Conservation (phyloP, 331 rosid species). For the Quercus lobata region DNA sequence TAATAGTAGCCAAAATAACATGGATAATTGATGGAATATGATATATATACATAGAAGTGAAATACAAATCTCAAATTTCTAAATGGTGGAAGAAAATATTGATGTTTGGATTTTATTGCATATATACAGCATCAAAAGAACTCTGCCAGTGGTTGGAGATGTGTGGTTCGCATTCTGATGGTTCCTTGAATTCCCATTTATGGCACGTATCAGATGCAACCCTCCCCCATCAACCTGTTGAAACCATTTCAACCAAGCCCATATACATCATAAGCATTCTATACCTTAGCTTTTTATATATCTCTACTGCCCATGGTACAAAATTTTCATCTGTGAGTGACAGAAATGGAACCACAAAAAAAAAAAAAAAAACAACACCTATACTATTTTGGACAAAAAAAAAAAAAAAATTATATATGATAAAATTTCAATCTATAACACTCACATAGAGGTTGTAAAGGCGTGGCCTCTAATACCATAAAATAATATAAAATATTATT, state of each 20-base stretch:
- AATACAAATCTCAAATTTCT: slow-evolving; percentile 2
- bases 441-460: no score
- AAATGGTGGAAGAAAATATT: not conserved
- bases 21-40: not conserved
- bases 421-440: no score
- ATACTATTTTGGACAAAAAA: not conserved
- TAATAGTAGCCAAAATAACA: slow-evolving; percentile 9
- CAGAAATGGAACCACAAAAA: slow-evolving; percentile 13
- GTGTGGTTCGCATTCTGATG: slow-evolving; percentile 82
- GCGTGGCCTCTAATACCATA: no score
- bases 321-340: not conserved
- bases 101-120: slow-evolving; percentile 16
- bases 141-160: slow-evolving; percentile 98
- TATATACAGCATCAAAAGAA: slow-evolving; percentile 88
- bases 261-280: not conserved
- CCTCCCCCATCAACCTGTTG: slow-evolving; percentile 95
- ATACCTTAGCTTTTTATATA: not conserved
- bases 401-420: no score
- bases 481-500: no score
- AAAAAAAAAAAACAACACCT: slow-evolving; percentile 47
- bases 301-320: slow-evolving; percentile 1
- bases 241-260: slow-evolving; percentile 26
- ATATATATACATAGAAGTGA: not conserved
- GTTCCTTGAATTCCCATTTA: slow-evolving; percentile 99
- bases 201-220: slow-evolving; percentile 99